Conservation (phyloP, 345 rosid genomes). For the Populus alba region DNA sequence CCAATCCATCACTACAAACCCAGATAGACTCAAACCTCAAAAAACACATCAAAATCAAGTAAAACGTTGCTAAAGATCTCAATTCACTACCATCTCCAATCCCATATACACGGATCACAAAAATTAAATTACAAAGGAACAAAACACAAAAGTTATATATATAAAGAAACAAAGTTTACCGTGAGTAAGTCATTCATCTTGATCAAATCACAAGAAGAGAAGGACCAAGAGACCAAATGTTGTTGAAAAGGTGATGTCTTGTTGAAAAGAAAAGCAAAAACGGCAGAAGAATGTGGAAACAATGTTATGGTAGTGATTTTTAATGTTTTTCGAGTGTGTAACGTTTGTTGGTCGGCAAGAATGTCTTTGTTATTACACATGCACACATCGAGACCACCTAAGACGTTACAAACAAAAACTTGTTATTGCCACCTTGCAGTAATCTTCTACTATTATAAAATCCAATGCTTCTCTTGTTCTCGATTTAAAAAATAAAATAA, state of each 20-base stretch:
- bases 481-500: too few species aligned
- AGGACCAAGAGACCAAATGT: not conserved
- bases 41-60: not conserved
- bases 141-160: not conserved
- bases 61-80: not conserved
- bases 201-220: not conserved
- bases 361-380: too few species aligned
- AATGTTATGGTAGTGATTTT: not conserved
- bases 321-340: not conserved
- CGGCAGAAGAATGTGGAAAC: not conserved
- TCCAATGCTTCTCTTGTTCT: too few species aligned
- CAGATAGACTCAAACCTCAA: not conserved
- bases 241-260: not conserved
- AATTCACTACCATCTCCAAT: too few species aligned
- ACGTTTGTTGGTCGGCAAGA: not conserved
- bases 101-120: too few species aligned
- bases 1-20: not conserved
- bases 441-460: too few species aligned
- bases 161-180: not conserved
- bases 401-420: too few species aligned
- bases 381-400: too few species aligned
- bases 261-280: not conserved
- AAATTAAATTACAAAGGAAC: not conserved
- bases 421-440: too few species aligned
- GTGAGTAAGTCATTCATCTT: constrained; percentile 33